These are phyloP conservation scores for Polysphondylium violaceum DNA, from an alignment of 78 protist species.

Conservation along the genomic window DNA sequence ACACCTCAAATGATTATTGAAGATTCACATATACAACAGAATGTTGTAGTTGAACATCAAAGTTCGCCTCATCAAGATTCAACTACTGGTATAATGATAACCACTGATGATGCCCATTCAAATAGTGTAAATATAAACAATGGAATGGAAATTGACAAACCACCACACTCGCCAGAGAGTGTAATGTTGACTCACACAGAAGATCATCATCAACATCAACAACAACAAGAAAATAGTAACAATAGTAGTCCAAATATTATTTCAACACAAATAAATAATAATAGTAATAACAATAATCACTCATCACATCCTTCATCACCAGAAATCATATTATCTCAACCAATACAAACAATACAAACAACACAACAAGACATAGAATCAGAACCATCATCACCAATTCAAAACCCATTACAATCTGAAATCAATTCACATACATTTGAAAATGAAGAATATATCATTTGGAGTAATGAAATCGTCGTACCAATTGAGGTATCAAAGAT, in stretches of 20 bases:
- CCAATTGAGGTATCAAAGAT: conserved; percentile 25
- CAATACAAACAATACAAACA: background rate
- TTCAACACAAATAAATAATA: background rate
- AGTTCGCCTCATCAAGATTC: no score
- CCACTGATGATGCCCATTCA: no score
- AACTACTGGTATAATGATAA: no score
- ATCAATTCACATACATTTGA: conserved; percentile 17
- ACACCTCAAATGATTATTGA: no score
- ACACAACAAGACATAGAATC: conserved; percentile 1
- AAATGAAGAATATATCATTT: conserved; percentile 44
- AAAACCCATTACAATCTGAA: conserved; percentile 27
- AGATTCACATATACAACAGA: no score
- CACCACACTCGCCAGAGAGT: no score
- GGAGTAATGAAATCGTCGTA: conserved; percentile 62
- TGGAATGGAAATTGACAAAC: no score
- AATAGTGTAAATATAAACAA: no score
- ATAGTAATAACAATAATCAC: background rate
- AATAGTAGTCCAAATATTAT: background rate
- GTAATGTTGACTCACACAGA: no score
- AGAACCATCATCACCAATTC: conserved; percentile 5
- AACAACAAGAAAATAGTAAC: background rate
- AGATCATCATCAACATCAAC: background rate
- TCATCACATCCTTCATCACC: conserved; percentile 8
- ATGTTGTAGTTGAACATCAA: no score
- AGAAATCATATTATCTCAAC: background rate